Conservation (phyloP, 495 filamentous ascomycete genomes). For the Sabuloglossum arenarium region DNA sequence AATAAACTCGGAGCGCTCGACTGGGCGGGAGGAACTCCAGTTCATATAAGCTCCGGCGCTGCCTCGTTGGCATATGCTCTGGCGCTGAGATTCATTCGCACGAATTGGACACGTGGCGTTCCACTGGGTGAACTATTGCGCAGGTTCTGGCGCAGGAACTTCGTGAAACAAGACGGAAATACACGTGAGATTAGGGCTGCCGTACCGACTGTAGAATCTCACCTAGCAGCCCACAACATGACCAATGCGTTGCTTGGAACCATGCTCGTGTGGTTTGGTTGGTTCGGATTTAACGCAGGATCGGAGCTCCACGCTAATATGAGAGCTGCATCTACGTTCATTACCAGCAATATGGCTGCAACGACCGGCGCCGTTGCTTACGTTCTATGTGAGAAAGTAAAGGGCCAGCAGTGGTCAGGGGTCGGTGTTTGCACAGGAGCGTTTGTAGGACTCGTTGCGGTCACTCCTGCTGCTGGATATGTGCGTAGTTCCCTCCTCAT, state of each 20-base stretch:
- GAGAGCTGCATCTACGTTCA: constrained; percentile 24
- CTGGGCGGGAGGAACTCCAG: constrained; percentile 25
- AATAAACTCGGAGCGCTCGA: constrained; percentile 20
- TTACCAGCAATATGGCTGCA: constrained; percentile 28
- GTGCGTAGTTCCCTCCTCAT: too few relatives aligned
- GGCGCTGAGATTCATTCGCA: constrained; percentile 19
- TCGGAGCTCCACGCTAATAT: constrained; percentile 25
- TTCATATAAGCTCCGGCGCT: constrained; percentile 25
- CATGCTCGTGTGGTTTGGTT: constrained; percentile 13
- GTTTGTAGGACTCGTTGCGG: constrained; percentile 27
- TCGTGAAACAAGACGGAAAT: constrained; percentile 1
- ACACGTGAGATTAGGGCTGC: not conserved
- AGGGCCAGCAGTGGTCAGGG: constrained; percentile 24
- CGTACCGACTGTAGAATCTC: not conserved
- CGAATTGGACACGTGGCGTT: constrained; percentile 21
- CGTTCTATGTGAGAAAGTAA: constrained; percentile 22
- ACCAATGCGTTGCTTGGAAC: constrained; percentile 19
- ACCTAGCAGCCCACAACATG: constrained; percentile 17
- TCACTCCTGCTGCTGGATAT: constrained; percentile 21
- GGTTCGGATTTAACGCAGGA: constrained; percentile 22
- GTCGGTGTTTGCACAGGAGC: constrained; percentile 29
- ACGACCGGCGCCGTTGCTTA: constrained; percentile 25
- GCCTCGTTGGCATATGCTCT: constrained; percentile 22
- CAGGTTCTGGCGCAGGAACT: constrained; percentile 23
- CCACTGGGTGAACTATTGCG: constrained; percentile 18